Conservation (phyloP, 2,329 filamentous ascomycete species). For the Sporothrix brunneoviolacea region DNA sequence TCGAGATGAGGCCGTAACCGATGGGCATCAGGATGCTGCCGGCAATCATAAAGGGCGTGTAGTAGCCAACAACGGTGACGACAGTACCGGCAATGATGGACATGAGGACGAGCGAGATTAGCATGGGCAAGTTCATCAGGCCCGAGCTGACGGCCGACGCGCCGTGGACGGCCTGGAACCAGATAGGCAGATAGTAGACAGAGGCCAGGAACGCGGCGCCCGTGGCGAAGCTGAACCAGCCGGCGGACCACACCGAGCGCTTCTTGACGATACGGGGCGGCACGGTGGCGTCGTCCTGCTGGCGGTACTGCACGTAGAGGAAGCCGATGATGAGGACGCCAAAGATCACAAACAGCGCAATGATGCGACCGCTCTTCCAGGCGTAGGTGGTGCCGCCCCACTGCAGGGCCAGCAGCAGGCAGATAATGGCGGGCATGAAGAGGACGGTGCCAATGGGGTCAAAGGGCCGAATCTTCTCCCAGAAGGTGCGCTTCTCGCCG, state of each 20-base stretch:
- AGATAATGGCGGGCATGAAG: conserved; percentile 30
- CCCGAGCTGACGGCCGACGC: conserved; percentile 29
- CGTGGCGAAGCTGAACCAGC: conserved; percentile 29
- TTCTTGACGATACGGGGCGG: conserved; percentile 34
- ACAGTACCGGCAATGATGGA: conserved; percentile 23
- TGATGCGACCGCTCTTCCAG: conserved; percentile 24
- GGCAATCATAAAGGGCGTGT: conserved; percentile 31
- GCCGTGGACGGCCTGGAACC: conserved; percentile 31
- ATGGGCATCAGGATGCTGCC: conserved; percentile 34
- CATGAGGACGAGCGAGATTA: conserved; percentile 25
- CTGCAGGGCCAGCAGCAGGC: conserved; percentile 39
- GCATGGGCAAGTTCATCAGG: conserved; percentile 28
- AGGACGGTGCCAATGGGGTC: conserved; percentile 17
- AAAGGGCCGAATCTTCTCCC: conserved; percentile 16
- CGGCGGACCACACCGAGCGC: conserved; percentile 30
- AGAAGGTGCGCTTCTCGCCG: conserved; percentile 11
- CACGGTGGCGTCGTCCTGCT: conserved; percentile 32
- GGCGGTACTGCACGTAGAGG: conserved; percentile 26
- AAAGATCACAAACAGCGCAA: conserved; percentile 32
- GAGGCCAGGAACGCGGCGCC: conserved; percentile 25
- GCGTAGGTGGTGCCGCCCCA: conserved; percentile 31
- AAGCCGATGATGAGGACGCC: conserved; percentile 26
- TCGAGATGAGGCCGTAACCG: conserved; percentile 48
- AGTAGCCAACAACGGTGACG: conserved; percentile 32
- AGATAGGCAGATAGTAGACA: conserved; percentile 27